Conservation (phyloP, 2,329 filamentous ascomycete genomes). For the Teratosphaeria nubilosa region DNA sequence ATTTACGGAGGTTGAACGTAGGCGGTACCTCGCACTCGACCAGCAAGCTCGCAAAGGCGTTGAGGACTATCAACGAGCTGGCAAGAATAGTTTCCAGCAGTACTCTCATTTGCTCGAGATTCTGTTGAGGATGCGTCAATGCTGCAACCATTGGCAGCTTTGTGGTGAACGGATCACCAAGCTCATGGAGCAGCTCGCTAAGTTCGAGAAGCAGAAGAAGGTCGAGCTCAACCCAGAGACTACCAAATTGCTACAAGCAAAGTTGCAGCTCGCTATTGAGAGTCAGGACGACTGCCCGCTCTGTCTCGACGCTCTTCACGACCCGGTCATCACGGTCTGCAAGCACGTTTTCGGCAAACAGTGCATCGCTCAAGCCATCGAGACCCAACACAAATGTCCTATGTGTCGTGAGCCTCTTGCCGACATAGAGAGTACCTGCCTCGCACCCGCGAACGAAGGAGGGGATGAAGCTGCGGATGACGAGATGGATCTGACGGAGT, state of each 20-base stretch:
- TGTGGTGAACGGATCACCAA: slow-evolving; percentile 64
- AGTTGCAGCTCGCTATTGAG: slow-evolving; percentile 67
- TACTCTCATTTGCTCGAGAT: slow-evolving; percentile 74
- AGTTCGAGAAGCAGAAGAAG: slow-evolving; percentile 49
- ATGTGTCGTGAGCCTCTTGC: slow-evolving; percentile 66
- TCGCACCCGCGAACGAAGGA: slow-evolving; percentile 49
- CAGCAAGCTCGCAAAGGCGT: slow-evolving; percentile 63
- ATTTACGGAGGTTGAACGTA: slow-evolving; percentile 62
- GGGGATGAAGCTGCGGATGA: slow-evolving; percentile 41
- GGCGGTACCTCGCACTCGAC: slow-evolving; percentile 67
- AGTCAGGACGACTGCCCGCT: slow-evolving; percentile 74
- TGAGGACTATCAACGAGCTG: slow-evolving; percentile 21
- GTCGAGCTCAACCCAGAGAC: slow-evolving; percentile 66
- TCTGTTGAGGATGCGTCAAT: slow-evolving; percentile 70
- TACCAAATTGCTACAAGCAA: slow-evolving; percentile 58
- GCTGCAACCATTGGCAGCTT: slow-evolving; percentile 82
- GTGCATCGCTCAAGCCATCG: slow-evolving; percentile 67
- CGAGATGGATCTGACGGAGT: slow-evolving; percentile 45
- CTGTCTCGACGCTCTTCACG: slow-evolving; percentile 62
- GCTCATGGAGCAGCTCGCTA: slow-evolving; percentile 53
- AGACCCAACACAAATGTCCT: slow-evolving; percentile 69
- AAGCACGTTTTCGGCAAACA: slow-evolving; percentile 66
- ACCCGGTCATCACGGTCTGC: slow-evolving; percentile 75
- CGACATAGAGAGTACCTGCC: slow-evolving; percentile 47
- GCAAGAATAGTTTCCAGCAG: slow-evolving; percentile 32